Conservation (phyloP, 805 yeast species). For the Grigorovia humatica region DNA sequence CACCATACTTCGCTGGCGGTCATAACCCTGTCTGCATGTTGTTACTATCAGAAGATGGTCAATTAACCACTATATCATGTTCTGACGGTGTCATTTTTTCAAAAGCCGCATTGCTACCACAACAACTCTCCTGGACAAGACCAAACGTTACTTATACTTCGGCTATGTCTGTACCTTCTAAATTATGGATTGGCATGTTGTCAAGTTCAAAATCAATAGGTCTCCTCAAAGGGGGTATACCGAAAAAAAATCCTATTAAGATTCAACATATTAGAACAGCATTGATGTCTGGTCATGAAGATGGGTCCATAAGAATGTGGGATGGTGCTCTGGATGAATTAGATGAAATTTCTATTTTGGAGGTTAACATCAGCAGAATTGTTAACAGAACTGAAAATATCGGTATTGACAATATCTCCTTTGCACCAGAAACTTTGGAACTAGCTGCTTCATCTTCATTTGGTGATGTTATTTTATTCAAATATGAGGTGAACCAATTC, state of each 20-base stretch:
- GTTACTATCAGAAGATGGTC: slow-evolving; percentile 51
- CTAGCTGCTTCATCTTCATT: slow-evolving; percentile 53
- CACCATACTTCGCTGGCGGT: slow-evolving; percentile 73
- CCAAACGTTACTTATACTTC: slow-evolving; percentile 54
- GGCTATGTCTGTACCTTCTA: slow-evolving; percentile 48
- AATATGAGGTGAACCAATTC: slow-evolving; percentile 47
- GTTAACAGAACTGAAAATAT: slow-evolving; percentile 36
- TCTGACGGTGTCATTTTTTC: slow-evolving; percentile 45
- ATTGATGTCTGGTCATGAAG: slow-evolving; percentile 76
- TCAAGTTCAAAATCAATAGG: slow-evolving; percentile 29
- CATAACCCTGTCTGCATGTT: slow-evolving; percentile 65
- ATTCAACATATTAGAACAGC: slow-evolving; percentile 43
- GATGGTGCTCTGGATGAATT: slow-evolving; percentile 73
- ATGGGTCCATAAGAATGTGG: slow-evolving; percentile 75
- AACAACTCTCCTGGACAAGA: slow-evolving; percentile 66
- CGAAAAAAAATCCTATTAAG: slow-evolving; percentile 41
- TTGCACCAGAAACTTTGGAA: slow-evolving; percentile 71
- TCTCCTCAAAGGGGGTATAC: slow-evolving; percentile 66
- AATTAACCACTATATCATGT: slow-evolving; percentile 49
- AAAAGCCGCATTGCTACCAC: slow-evolving; percentile 60
- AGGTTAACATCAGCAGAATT: slow-evolving; percentile 44
- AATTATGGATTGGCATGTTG: slow-evolving; percentile 74
- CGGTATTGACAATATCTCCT: slow-evolving; percentile 50
- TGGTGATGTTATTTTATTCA: slow-evolving; percentile 70
- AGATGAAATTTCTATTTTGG: slow-evolving; percentile 48